Evolutionary conservation across 331 rosid species (phyloP).

Genomic region (Spiraea crenata): DNA sequence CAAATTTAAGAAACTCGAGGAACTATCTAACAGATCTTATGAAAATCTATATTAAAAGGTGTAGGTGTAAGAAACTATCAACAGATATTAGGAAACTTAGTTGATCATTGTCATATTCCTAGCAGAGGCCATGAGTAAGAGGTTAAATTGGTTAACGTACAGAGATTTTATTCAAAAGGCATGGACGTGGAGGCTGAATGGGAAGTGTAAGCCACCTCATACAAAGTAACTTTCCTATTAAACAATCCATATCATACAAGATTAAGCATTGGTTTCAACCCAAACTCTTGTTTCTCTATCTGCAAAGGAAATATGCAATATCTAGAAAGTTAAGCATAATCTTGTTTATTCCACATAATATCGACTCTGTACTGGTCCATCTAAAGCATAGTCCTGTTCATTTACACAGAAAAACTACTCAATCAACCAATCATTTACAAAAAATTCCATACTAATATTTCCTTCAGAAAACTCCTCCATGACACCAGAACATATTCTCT

Average conservation of each 20-base stretch:
- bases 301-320: constrained; percentile 26
- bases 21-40: no score
- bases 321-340: constrained; percentile 5
- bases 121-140: no score
- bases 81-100: no score
- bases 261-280: constrained; percentile 98
- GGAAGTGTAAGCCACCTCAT: neutral
- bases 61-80: no score
- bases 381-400: neutral
- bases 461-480: neutral
- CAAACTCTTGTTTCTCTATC: constrained; percentile 98
- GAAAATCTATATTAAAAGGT: no score
- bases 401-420: neutral
- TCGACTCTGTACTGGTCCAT: neutral
- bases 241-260: no score
- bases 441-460: neutral
- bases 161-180: no score
- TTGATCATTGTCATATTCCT: no score
- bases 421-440: neutral
- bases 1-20: no score
- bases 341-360: neutral
- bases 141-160: no score
- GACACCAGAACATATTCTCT: constrained; percentile 86
- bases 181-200: no score
- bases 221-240: neutral